phyloP scores from a whole-genome alignment of 2,329 filamentous ascomycete species.

The Ophiosphaerella narmari region DNA sequence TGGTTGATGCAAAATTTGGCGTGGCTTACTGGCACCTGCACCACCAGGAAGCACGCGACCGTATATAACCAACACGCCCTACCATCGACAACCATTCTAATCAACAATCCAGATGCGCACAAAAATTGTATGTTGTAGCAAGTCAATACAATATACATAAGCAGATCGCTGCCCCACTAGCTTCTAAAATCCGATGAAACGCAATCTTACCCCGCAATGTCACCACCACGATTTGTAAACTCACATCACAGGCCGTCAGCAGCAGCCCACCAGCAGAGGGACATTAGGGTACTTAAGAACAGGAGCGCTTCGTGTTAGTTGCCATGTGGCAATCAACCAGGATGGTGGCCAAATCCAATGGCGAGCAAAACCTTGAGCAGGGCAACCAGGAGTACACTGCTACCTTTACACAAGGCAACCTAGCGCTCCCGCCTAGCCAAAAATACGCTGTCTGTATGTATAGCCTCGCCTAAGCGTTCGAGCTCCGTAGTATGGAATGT shows the following conservation, averaged over 20 bases:
- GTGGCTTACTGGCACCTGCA: too few relatives aligned
- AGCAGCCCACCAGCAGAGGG: constrained; percentile 4
- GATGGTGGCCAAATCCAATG: constrained; percentile 39
- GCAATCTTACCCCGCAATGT: constrained; percentile 25
- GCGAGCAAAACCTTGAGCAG: constrained; percentile 60
- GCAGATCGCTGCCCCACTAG: background rate
- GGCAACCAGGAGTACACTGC: constrained; percentile 63
- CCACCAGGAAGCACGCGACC: too few relatives aligned
- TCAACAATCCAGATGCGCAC: too few relatives aligned
- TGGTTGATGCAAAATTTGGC: too few relatives aligned
- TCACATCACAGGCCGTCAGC: background rate
- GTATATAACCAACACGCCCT: too few relatives aligned
- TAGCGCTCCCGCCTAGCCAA: constrained; percentile 71
- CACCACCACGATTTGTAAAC: constrained; percentile 1
- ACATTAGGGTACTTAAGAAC: constrained; percentile 5
- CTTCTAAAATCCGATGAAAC: background rate
- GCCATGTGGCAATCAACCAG: background rate
- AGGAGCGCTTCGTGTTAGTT: background rate
- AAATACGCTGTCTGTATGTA: constrained; percentile 66
- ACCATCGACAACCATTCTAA: too few relatives aligned
- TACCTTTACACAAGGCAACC: constrained; percentile 67
- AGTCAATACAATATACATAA: constrained; percentile 4
- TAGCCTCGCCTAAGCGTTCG: background rate
- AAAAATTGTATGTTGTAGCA: background rate
- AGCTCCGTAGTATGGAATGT: background rate